Evolutionary conservation across 2,329 filamentous ascomycete species (phyloP).

Genomic region (Periconia sp.): DNA sequence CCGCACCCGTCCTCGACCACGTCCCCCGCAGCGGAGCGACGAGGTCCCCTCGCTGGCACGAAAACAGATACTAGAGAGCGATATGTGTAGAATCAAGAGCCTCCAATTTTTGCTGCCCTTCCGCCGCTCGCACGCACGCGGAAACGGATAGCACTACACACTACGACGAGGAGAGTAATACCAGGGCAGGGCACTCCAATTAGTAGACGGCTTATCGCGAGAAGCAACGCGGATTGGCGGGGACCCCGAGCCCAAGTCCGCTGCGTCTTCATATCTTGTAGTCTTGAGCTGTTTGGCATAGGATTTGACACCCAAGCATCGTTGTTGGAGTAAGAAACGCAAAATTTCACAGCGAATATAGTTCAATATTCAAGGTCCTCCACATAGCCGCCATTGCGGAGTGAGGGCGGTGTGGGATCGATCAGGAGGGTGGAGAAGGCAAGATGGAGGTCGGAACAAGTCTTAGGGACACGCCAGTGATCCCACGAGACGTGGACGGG

Average conservation of each 20-base stretch:
- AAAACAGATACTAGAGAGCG: neutral
- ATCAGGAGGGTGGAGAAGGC: constrained; percentile 18
- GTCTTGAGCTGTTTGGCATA: too few species aligned
- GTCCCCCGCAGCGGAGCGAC: neutral
- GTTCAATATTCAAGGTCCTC: constrained; percentile 16
- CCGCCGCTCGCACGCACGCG: constrained; percentile 9
- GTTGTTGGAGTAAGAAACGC: too few species aligned
- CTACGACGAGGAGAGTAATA: constrained; percentile 5
- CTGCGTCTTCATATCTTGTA: too few species aligned
- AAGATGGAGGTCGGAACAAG: constrained; percentile 16
- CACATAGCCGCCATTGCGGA: constrained; percentile 16
- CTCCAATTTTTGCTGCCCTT: constrained; percentile 2
- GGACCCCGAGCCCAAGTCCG: too few species aligned
- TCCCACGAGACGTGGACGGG: constrained; percentile 10
- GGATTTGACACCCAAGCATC: too few species aligned
- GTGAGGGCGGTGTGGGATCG: constrained; percentile 14
- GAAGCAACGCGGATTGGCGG: neutral
- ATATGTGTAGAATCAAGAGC: neutral
- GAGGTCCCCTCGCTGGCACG: neutral
- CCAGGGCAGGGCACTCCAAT: constrained; percentile 6
- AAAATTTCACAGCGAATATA: too few species aligned
- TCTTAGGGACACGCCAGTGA: constrained; percentile 18
- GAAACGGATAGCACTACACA: constrained; percentile 8
- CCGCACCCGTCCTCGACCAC: neutral
- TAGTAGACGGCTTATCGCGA: constrained; percentile 7